Evolutionary conservation across 1,284 basidiomycete species (phyloP).

Genomic region (Pseudozyma hubeiensis): DNA sequence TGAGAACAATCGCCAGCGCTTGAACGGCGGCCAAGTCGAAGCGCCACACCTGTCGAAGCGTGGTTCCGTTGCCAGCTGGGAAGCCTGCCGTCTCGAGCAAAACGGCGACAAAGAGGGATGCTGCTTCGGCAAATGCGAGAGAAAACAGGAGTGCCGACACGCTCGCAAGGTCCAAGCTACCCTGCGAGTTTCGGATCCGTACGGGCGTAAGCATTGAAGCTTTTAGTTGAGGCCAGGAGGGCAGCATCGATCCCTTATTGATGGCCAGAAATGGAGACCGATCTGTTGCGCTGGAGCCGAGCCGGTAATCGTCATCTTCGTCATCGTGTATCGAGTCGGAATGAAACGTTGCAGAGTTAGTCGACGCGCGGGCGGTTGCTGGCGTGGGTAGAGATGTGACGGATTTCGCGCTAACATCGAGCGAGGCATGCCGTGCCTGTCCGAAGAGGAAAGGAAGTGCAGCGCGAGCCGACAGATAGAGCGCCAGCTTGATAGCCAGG

Average conservation of each 20-base stretch:
- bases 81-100: constrained; percentile 57
- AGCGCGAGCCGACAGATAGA: constrained; percentile 41
- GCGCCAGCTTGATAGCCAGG: constrained; percentile 34
- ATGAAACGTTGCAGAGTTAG: neutral
- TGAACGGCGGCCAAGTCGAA: constrained; percentile 46
- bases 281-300: constrained; percentile 17
- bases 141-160: constrained; percentile 55
- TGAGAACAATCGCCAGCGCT: constrained; percentile 28
- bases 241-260: constrained; percentile 17
- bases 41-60: constrained; percentile 26
- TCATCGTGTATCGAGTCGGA: constrained; percentile 40
- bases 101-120: constrained; percentile 58
- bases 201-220: constrained; percentile 25
- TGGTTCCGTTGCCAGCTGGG: constrained; percentile 33
- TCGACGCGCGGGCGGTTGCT: constrained; percentile 15
- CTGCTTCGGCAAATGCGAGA: constrained; percentile 60
- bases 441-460: constrained; percentile 60
- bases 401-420: constrained; percentile 38
- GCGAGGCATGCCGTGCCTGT: constrained; percentile 59
- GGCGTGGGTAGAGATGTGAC: constrained; percentile 23
- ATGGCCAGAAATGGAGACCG: constrained; percentile 36
- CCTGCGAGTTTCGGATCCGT: constrained; percentile 27
- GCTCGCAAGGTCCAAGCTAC: constrained; percentile 32
- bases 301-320: constrained; percentile 10
- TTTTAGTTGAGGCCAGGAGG: constrained; percentile 25